Evolutionary conservation across 129 eudicot species (phyloP).

Genomic region (Sambucus nigra): DNA sequence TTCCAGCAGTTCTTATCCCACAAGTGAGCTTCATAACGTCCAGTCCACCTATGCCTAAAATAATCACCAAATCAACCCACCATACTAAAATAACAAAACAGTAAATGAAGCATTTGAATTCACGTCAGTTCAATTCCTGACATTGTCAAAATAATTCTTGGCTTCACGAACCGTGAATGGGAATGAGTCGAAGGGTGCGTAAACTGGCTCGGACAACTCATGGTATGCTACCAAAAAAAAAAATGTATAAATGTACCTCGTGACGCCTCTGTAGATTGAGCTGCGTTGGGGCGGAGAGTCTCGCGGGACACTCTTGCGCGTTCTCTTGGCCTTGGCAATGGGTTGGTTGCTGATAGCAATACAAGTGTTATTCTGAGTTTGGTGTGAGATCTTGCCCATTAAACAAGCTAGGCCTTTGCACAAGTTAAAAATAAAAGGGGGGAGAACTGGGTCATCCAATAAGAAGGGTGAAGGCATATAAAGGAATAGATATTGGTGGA

Average conservation of each 20-base stretch:
- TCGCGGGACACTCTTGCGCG: slow-evolving; percentile 55
- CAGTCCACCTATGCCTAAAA: slow-evolving; percentile 88
- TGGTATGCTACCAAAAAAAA: too few species aligned
- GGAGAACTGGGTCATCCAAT: slow-evolving; percentile 16
- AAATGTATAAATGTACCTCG: slow-evolving; percentile 50
- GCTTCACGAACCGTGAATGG: too few species aligned
- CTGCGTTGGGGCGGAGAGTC: slow-evolving; percentile 83
- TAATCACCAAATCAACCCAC: background rate
- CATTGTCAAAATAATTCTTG: too few species aligned
- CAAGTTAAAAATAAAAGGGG: background rate
- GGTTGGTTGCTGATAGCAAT: slow-evolving; percentile 4
- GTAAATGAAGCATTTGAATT: too few species aligned
- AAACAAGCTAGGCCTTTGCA: background rate
- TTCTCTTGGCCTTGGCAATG: slow-evolving; percentile 32
- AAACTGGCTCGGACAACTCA: too few species aligned
- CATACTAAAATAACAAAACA: background rate
- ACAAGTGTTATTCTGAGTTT: background rate
- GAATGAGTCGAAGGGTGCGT: too few species aligned
- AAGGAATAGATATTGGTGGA: slow-evolving; percentile 3
- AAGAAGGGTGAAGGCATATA: slow-evolving; percentile 13
- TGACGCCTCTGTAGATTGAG: slow-evolving; percentile 75
- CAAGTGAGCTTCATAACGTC: slow-evolving; percentile 92
- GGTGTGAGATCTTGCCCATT: slow-evolving; percentile 46
- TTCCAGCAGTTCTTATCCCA: slow-evolving; percentile 97
- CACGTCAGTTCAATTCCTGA: too few species aligned